A percentile compares a stretch with the other conserved stretches of the same genome.
phyloP scores from a whole-genome alignment of 306 rosid species.

The Pyrus communis region DNA sequence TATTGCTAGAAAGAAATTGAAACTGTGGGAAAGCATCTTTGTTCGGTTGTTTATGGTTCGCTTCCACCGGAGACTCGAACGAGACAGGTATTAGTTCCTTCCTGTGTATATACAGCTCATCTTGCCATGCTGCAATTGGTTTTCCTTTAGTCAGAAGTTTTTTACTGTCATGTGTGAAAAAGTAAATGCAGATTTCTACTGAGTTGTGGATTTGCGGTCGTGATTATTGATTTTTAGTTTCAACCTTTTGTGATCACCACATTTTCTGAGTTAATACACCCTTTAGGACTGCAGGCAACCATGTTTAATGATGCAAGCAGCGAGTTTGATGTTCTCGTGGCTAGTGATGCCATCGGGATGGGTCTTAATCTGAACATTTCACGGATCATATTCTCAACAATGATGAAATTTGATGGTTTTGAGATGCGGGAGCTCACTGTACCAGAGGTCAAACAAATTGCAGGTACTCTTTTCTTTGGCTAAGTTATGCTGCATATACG shows the following conservation, averaged over 20 bases:
- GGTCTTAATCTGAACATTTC: conserved; percentile 97
- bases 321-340: conserved; percentile 94
- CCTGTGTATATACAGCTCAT: conserved; percentile 5
- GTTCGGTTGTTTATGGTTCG: conserved; percentile 96
- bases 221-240: conserved; percentile 17
- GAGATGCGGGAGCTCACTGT: conserved; percentile 67
- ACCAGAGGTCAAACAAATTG: conserved; percentile 87
- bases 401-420: conserved; percentile 76
- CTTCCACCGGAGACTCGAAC: conserved; percentile 98
- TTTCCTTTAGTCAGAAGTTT: not conserved
- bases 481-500: not conserved
- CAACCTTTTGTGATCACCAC: not conserved
- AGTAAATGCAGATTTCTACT: not conserved
- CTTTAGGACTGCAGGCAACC: conserved; percentile 76
- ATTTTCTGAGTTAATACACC: conserved; percentile 29
- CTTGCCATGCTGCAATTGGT: conserved; percentile 7
- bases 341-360: conserved; percentile 98
- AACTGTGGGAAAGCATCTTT: conserved; percentile 62
- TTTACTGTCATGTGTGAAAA: not conserved
- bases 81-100: conserved; percentile 62
- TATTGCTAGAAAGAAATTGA: conserved; percentile 62
- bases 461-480: conserved; percentile 37
- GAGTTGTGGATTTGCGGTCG: not conserved
- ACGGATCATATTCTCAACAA: conserved; percentile 80
- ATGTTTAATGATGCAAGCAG: conserved; percentile 80